Evolutionary conservation across 345 rosid species (phyloP).

Genomic region (Melaleuca quinquenervia): DNA sequence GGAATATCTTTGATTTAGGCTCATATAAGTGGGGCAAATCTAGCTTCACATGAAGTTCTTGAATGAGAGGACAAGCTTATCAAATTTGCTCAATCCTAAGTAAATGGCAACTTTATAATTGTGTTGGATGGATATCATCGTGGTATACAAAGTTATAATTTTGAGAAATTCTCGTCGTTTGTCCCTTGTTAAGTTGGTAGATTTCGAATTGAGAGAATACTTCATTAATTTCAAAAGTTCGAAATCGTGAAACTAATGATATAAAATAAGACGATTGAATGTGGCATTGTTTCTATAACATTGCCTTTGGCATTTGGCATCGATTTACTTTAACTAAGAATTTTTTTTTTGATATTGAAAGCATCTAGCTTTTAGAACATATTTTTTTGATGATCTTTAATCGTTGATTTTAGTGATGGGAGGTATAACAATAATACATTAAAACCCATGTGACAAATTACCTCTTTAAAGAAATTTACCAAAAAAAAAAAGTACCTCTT

Average conservation of each 20-base stretch:
- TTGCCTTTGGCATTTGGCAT: too few species aligned
- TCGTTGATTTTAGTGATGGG: too few species aligned
- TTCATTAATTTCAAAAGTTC: accelerated
- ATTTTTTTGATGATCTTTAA: too few species aligned
- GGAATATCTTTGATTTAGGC: accelerated
- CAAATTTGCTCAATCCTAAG: accelerated
- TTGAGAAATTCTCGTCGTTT: accelerated
- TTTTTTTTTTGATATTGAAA: too few species aligned
- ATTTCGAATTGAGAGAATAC: accelerated
- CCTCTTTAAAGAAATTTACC: too few species aligned
- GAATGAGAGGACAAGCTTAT: accelerated
- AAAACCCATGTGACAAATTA: background rate
- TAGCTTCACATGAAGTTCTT: background rate
- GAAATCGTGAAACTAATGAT: accelerated
- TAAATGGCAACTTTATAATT: background rate
- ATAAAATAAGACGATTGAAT: background rate
- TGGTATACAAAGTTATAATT: background rate
- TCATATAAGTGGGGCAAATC: too few species aligned
- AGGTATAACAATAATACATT: too few species aligned
- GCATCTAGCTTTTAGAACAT: too few species aligned
- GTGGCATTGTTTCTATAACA: background rate
- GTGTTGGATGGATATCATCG: accelerated
- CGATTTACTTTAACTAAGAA: too few species aligned
- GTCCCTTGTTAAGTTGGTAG: background rate
- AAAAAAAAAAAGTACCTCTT: too few species aligned